A percentile compares a stretch with the other conserved stretches of the same genome.
phyloP scores from a whole-genome alignment of 2,329 filamentous ascomycete species.

The Massarina eburnea region DNA sequence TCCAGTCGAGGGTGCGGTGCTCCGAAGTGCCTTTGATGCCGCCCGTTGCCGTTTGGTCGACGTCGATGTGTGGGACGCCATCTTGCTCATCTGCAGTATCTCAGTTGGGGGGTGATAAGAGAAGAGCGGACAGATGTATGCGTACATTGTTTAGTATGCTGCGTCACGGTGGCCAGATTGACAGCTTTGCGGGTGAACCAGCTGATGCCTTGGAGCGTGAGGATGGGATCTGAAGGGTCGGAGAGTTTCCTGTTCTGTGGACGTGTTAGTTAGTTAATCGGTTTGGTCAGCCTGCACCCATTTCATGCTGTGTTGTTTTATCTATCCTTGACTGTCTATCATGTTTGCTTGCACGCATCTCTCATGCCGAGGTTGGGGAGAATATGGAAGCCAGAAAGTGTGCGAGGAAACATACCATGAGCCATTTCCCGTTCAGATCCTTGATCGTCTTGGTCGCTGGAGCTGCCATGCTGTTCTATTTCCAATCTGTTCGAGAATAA shows the following conservation, averaged over 20 bases:
- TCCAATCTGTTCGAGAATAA: no score
- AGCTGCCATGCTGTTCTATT: slow-evolving; percentile 37
- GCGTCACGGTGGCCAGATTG: slow-evolving; percentile 66
- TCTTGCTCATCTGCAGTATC: slow-evolving; percentile 11
- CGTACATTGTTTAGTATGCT: slow-evolving; percentile 53
- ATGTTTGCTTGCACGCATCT: no score
- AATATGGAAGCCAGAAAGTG: neutral
- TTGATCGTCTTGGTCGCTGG: slow-evolving; percentile 37
- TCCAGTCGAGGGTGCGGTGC: slow-evolving; percentile 58
- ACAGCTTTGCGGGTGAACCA: slow-evolving; percentile 75
- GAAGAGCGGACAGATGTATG: neutral
- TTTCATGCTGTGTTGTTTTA: neutral
- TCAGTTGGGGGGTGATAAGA: neutral
- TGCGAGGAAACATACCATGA: slow-evolving; percentile 31
- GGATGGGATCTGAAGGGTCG: slow-evolving; percentile 66
- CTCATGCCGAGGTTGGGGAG: neutral
- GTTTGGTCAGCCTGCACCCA: no score
- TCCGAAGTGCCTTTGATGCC: slow-evolving; percentile 69
- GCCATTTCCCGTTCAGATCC: slow-evolving; percentile 42
- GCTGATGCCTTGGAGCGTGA: slow-evolving; percentile 59
- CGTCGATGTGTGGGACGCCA: slow-evolving; percentile 64
- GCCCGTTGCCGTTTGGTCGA: slow-evolving; percentile 71
- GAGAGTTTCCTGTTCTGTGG: slow-evolving; percentile 74
- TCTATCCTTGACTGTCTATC: neutral
- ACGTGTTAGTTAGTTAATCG: neutral